Evolutionary conservation across 441 rosid species (phyloP).

Genomic region (Lepidium campestre): DNA sequence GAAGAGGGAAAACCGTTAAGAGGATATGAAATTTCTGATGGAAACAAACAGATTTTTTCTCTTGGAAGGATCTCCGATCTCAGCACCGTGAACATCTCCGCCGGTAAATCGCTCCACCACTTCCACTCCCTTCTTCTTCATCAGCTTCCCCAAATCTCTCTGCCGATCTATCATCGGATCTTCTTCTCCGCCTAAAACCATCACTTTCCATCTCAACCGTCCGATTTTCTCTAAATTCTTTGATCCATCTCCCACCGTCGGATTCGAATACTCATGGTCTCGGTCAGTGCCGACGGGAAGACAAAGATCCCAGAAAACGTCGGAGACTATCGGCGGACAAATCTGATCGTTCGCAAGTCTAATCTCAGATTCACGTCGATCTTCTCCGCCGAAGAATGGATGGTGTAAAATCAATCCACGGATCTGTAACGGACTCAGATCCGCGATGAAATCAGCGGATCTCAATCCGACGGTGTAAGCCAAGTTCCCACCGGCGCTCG

Average conservation of each 20-base stretch:
- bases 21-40: constrained; percentile 16
- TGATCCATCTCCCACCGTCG: constrained; percentile 29
- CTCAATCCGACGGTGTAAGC: constrained; percentile 37
- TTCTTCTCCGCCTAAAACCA: constrained; percentile 26
- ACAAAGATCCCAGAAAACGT: constrained; percentile 40
- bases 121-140: constrained; percentile 31
- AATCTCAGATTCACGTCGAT: constrained; percentile 35
- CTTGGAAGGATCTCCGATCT: constrained; percentile 14
- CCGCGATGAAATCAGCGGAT: not conserved
- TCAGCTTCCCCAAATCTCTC: constrained; percentile 23
- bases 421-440: constrained; percentile 35
- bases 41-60: not conserved
- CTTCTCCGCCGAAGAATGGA: constrained; percentile 46
- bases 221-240: constrained; percentile 11
- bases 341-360: constrained; percentile 14
- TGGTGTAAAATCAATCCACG: constrained; percentile 48
- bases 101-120: constrained; percentile 20
- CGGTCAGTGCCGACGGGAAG: constrained; percentile 41
- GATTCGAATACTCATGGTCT: constrained; percentile 56
- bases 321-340: constrained; percentile 22
- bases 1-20: not conserved
- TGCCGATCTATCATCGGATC: constrained; percentile 50
- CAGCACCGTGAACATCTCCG: constrained; percentile 37
- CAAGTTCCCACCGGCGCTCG: constrained; percentile 48
- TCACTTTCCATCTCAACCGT: constrained; percentile 31